Evolutionary conservation across 2,329 filamentous ascomycete species (phyloP).

Genomic region (Microdochium trichocladiopsis): DNA sequence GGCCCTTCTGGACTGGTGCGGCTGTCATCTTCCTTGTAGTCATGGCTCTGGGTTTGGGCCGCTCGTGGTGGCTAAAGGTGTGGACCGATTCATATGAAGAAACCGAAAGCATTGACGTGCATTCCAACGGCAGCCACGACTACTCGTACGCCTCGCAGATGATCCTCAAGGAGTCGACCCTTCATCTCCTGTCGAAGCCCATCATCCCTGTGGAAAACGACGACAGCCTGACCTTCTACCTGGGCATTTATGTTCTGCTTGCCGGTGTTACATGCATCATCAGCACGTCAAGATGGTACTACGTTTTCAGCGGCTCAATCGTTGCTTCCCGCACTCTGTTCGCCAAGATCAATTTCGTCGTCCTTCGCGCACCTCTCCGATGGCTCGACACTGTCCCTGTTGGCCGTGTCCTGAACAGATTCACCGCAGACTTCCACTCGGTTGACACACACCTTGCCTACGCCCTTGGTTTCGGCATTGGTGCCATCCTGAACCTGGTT

Average conservation of each 20-base stretch:
- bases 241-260: constrained; percentile 59
- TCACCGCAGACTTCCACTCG: constrained; percentile 69
- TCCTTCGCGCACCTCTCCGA: constrained; percentile 66
- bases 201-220: constrained; percentile 16
- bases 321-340: constrained; percentile 65
- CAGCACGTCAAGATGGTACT: constrained; percentile 55
- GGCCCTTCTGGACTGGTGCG: constrained; percentile 50
- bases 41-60: constrained; percentile 47
- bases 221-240: constrained; percentile 51
- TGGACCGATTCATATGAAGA: constrained; percentile 46
- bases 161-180: constrained; percentile 36
- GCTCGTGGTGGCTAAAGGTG: constrained; percentile 57
- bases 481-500: constrained; percentile 53
- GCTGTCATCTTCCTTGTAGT: constrained; percentile 46
- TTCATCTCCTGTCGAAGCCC: constrained; percentile 28
- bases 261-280: constrained; percentile 49
- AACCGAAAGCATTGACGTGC: constrained; percentile 5
- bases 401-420: constrained; percentile 70
- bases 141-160: constrained; percentile 29
- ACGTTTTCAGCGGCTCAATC: constrained; percentile 58
- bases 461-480: constrained; percentile 53
- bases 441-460: constrained; percentile 62
- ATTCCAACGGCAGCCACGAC: constrained; percentile 20
- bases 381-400: constrained; percentile 78
- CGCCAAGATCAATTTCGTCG: constrained; percentile 54